Base-by-base conservation (phyloP, 768 basidiomycete species). In the Collybiopsis confluens region DNA sequence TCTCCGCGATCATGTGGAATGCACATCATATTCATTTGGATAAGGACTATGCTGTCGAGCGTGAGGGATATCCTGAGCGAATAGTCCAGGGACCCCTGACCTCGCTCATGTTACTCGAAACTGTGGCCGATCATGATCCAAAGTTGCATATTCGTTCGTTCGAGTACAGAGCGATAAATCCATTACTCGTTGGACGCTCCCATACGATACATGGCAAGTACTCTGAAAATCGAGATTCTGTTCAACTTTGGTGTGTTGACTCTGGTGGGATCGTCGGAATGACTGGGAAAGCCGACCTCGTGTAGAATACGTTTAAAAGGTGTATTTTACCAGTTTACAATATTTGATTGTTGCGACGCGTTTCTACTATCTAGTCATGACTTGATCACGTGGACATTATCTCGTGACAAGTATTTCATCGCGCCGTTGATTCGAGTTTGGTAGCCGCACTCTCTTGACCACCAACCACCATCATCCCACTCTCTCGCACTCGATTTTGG, bases 81-180 rank as follows among this genome's bases (percentile, higher is more conserved):
- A 77, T 93, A n/a, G 88, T 92, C 10, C 91, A 92, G 62, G 90
- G 88, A 0, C 90, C 91, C 37, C 69, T 93, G 40, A 92, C 86
- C 2, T 89, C 90, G 0, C 71, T 89, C 49, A 83, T 92, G 80
- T 72, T 92, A 4, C 71, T 92, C 33, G 91, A 92, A 61, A 68
- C 77, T 0, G 70, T 80, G 30, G 65, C 70, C 6, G 72, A 82
- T 59, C 65, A 82, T 45, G 69, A 78, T 44, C 82, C 85, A 1
- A 65, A 70, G 2, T 64, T 70, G 11, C 63, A 68, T 21, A 60
- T 91, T 52, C 71, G 65, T 42, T 57, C 69, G 4, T 90, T 90
- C 59, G 81, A 74, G 46, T 86, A 86, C 59, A 69, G 81, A 35
- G 85, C 85, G 3, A 70, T 73, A 35, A 82, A 81, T 54, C 79